Base-by-base conservation (phyloP, 371 early-diverging fungal species). In the Syncephalastrum monosporum region DNA sequence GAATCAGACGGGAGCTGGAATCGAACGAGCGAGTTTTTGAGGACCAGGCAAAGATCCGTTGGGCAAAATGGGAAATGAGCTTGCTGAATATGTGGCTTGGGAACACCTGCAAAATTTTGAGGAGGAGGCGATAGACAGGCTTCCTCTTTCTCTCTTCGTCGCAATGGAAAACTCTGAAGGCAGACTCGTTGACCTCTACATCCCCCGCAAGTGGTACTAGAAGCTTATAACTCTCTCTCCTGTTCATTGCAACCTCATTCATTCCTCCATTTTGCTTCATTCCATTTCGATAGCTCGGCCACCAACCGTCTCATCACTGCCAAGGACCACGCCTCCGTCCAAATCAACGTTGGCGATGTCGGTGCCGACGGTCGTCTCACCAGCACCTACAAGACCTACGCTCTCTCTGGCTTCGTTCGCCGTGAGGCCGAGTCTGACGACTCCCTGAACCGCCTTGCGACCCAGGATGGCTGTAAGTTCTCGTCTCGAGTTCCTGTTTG, bases 281-380 rank as follows among this genome's bases (percentile, higher is more conserved):
- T 21, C 21, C 21, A 21, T 21, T 21, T 21, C 21, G 21, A 21
- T 21, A 76, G 76, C 68, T 76, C 77, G 56, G 77, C 80, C 69
- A 76, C 80, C 62, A 76, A 74, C 73, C 76, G 75, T 63, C 67
- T 76, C 57, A 79, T 79, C 63, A 74, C 74, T 61, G 75, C 77
- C 64, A 74, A 97, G 89, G 99, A 98, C 86, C 99, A 98, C 88
- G 92, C 97, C 55, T 89, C 96, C 47, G 93, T 98, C 79, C 99
- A 97, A 84, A 88, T 98, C 87, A 97, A 94, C 93, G 79, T 98
- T 68, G 95, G 83, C 59, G 92, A 95, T 62, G 97, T 98, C 65
- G 92, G 96, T 71, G 91, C 88, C 63, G 82, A 82, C 59, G 99
- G 98, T 69, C 83, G 82, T 59, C 65, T 79, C 72, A 90, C 85